Base-by-base conservation (phyloP, 345 rosid species). In the Syzygium jambos region DNA sequence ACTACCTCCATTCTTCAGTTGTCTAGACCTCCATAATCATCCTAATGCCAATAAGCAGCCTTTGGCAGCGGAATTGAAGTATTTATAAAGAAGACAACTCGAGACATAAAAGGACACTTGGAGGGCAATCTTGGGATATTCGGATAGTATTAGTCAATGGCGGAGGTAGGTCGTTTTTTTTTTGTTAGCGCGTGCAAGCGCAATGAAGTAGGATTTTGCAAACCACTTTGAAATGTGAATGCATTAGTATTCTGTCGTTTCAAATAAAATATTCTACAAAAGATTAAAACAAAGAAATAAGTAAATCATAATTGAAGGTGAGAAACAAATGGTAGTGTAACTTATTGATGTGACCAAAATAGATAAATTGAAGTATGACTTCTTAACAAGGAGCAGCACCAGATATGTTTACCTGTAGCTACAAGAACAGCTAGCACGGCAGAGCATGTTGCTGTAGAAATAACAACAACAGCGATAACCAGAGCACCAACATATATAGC, bases 401-500 rank as follows among this genome's bases (percentile, higher is more conserved):
- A 82, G 68, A 46, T 5, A n/a, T 52, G 29, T n/a, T 52, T 51
- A 97, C 98, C 99, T 92, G 99, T 88, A 82, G 92, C 95, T 5
- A 96, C 55, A 19, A 95, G 51, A 88, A 85, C 92, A 63, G 94
- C 96, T 14, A 93, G 84, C 2, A 95, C 90, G 5, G 98, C 93
- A 21, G 94, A 93, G 88, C 94, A 52, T 73, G 98, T 94, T 78
- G 93, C 93, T 27, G 94, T 89, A 78, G 97, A 93, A 88, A 98
- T 93, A 91, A 93, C 95, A 90, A 96, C 91, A 29, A 92, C 89
- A 87, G 98, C 98, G 65, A 95, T 88, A 9, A 94, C 92, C 89
- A 96, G 89, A 51, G 98, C 99, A 85, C 96, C 98, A 13, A 98
- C 92, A 90, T 95, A 98, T 51, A 95, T 77, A 52, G 94, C 96